Base-by-base conservation (phyloP, 352 stramenopile genomes). In the Globisporangium barbulae region DNA sequence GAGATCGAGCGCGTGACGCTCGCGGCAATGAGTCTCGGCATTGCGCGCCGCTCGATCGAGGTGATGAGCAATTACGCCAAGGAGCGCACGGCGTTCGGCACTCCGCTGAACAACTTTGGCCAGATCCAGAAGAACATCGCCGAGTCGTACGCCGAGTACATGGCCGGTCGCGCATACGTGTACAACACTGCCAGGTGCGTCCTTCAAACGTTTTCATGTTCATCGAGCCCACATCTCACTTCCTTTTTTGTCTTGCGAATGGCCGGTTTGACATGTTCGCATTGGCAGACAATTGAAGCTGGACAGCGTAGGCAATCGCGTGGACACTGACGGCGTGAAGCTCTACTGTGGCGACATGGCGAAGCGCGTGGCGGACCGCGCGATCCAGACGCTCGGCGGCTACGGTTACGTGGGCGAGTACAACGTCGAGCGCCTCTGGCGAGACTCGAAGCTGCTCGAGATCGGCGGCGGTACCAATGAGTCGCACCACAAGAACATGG, bases 321-420 rank as follows among this genome's bases (percentile, higher is more conserved):
- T 99, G 6, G 97, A 99, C 77, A 98, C 96, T 35, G 98, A 99
- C 75, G 97, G 96, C 44, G 97, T 99, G 21, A 99, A 99, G 83
- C 79, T 99, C 41, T 99, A 97, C 77, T 98, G 94, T 71, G 96
- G 94, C 21, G 86, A 93, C 72, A 99, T 99, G 97, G 95, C 86
- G 52, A 99, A 99, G 81, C 84, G 92, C 52, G 82, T 99, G 10
- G 97, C 97, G 3, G 97, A 99, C 78, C 91, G 96, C 59, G 97
- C 98, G 42, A 99, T 99, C 68, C 92, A 98, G 65, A 97, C 97
- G 17, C 87, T 99, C 45, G 98, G 98, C 58, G 98, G 97, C 57
- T 98, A 99, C 73, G 98, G 98, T 25, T 99, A 99, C 81, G 91
- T 98, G n/a, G 97, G 97, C 56, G 97, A 99, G 74, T 99, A 99